Base-by-base conservation (phyloP, 345 rosid species). In the Rhodamnia argentea region DNA sequence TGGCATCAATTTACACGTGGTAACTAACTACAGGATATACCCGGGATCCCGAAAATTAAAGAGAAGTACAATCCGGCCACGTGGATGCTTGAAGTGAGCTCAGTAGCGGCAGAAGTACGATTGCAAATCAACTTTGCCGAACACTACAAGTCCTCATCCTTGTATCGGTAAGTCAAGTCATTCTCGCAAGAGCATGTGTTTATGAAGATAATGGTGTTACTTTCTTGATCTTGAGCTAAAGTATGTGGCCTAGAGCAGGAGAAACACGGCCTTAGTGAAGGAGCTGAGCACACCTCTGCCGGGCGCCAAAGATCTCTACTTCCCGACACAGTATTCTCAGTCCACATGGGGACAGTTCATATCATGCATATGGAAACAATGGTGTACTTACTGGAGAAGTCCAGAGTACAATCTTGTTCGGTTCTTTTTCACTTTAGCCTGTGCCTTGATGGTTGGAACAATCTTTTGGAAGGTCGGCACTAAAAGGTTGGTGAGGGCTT, bases 351-450 rank as follows among this genome's bases (percentile, higher is more conserved):
- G 91, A n/a, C 94, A 92, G 64, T 90, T 90, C 88, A 90, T 89
- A 60, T 91, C 94, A 64, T 90, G 93, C 84, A 62, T 92, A 9
- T 92, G 94, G 94, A 92, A 92, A 84, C 93, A 91, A 52, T 88
- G 91, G 91, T 92, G 92, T 93, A 90, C 93, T 60, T 92, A 92
- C 86, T 89, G 94, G 94, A 91, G 94, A 88, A 89, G 91, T 84
- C 92, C 93, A 27, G 92, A 90, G 75, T 92, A 89, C 83, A 92
- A 92, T 81, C 88, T 87, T 10, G 92, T 91, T 22, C 76, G 94
- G 74, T 89, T 86, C 84, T 84, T 86, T 82, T 90, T 91, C 89
- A 91, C 94, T 52, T 58, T 91, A 15, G 54, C 85, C 55, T 57
- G 87, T 87, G 92, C 91, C 22, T 85, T 92, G 47, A 15, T 91